Conservation (phyloP, 2,329 filamentous ascomycete genomes). For the Aureobasidium sp. region DNA sequence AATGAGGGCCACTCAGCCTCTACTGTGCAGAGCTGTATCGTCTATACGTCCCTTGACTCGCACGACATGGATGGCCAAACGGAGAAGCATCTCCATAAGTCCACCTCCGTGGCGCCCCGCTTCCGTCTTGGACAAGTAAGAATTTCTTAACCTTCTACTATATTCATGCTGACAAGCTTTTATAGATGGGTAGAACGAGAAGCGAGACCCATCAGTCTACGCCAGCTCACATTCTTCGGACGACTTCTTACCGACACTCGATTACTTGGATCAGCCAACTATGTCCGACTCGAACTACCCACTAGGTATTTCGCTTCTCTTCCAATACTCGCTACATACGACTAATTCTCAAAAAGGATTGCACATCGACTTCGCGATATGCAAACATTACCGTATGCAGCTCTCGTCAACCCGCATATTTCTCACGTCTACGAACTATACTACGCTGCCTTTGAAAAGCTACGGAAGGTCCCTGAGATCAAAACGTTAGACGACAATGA, state of each 20-base stretch:
- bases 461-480: slow-evolving; percentile 77
- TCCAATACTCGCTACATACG: neutral
- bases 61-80: slow-evolving; percentile 8
- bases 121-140: slow-evolving; percentile 52
- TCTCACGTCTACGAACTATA: slow-evolving; percentile 95
- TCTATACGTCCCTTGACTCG: slow-evolving; percentile 5
- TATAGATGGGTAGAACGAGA: slow-evolving; percentile 84
- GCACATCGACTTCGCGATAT: slow-evolving; percentile 94
- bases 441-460: slow-evolving; percentile 88
- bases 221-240: slow-evolving; percentile 95
- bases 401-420: slow-evolving; percentile 91
- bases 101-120: slow-evolving; percentile 52
- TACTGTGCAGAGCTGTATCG: slow-evolving; percentile 4
- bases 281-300: slow-evolving; percentile 89
- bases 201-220: slow-evolving; percentile 88
- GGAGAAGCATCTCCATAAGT: slow-evolving; percentile 14
- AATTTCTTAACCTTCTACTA: neutral
- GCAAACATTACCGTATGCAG: slow-evolving; percentile 90
- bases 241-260: slow-evolving; percentile 84
- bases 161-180: slow-evolving; percentile 6
- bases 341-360: slow-evolving; percentile 46
- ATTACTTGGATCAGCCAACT: slow-evolving; percentile 90
- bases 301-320: slow-evolving; percentile 50
- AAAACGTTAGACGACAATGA: slow-evolving; percentile 86
- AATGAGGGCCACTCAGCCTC: slow-evolving; percentile 4